Evolutionary conservation across 441 rosid genomes (phyloP).

Genomic region (Geranium incanum): DNA sequence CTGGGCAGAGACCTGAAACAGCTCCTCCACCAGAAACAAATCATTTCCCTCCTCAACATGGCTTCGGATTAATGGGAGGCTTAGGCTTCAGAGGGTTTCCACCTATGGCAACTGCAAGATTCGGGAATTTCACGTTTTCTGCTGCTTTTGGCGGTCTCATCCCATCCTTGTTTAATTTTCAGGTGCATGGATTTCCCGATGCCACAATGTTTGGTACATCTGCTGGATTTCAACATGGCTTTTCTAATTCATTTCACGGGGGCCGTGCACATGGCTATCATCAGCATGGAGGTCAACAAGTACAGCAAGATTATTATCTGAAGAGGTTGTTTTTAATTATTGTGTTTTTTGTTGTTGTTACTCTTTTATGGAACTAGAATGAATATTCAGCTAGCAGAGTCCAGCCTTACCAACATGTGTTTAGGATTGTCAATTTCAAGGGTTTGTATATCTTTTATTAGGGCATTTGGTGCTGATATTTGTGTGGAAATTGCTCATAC

Average conservation of each 20-base stretch:
- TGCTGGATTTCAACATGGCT: conserved; percentile 61
- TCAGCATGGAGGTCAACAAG: conserved; percentile 48
- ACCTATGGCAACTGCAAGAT: conserved; percentile 61
- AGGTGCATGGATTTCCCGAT: conserved; percentile 76
- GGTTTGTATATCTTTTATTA: conserved; percentile 24
- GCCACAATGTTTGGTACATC: conserved; percentile 65
- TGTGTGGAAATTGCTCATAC: no score
- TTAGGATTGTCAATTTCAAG: conserved; percentile 18
- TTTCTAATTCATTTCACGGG: conserved; percentile 57
- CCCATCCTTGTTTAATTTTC: conserved; percentile 80
- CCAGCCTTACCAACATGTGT: conserved; percentile 17
- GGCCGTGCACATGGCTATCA: conserved; percentile 59
- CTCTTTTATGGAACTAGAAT: conserved; percentile 48
- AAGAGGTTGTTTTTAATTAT: conserved; percentile 55
- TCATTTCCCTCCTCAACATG: conserved; percentile 47
- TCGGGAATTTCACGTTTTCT: conserved; percentile 73
- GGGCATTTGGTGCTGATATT: not conserved
- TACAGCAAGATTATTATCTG: conserved; percentile 71
- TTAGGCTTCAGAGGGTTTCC: conserved; percentile 48
- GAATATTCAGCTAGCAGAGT: conserved; percentile 10
- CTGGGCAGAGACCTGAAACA: conserved; percentile 82
- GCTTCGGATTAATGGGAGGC: conserved; percentile 63
- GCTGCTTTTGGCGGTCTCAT: conserved; percentile 81
- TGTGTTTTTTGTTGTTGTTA: conserved; percentile 44
- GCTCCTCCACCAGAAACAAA: conserved; percentile 66